Conservation (phyloP, 768 basidiomycete genomes). For the Pleurotus tuoliensis region DNA sequence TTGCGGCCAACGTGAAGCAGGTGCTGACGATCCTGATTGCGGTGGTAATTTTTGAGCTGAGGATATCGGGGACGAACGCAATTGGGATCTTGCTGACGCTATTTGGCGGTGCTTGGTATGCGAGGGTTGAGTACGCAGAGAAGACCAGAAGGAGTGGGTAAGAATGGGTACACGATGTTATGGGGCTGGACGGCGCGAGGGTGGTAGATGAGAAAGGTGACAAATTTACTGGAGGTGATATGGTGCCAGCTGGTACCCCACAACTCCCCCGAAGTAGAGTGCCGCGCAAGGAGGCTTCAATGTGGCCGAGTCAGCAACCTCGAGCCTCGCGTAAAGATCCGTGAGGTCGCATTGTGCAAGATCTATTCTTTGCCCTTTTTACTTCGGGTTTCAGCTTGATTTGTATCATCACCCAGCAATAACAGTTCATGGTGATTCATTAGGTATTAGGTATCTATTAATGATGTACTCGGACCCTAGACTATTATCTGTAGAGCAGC, state of each 20-base stretch:
- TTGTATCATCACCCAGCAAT: background rate
- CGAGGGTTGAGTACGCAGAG: conserved; percentile 59
- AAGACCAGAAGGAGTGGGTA: conserved; percentile 17
- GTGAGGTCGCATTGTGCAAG: background rate
- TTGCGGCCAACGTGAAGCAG: conserved; percentile 92
- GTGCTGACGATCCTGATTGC: conserved; percentile 86
- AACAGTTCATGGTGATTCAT: too few species aligned
- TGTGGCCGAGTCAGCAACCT: background rate
- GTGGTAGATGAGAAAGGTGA: background rate
- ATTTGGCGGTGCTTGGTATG: conserved; percentile 81
- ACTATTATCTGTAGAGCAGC: too few species aligned
- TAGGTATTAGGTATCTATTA: too few species aligned
- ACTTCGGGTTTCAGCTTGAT: background rate
- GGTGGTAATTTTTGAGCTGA: conserved; percentile 78
- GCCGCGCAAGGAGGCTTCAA: background rate
- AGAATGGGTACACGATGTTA: background rate
- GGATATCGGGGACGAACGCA: conserved; percentile 75
- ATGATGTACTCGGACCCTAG: too few species aligned
- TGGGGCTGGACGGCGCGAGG: background rate
- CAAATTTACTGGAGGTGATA: background rate
- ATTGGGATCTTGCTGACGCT: conserved; percentile 84
- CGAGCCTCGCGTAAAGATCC: background rate
- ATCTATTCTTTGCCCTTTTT: background rate
- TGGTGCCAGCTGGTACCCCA: background rate
- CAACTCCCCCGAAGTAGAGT: too few species aligned